Percentiles rank a stretch among this genome's conserved stretches.
phyloP scores from a whole-genome alignment of 257 asterid species.

The Ehretia macrophylla region DNA sequence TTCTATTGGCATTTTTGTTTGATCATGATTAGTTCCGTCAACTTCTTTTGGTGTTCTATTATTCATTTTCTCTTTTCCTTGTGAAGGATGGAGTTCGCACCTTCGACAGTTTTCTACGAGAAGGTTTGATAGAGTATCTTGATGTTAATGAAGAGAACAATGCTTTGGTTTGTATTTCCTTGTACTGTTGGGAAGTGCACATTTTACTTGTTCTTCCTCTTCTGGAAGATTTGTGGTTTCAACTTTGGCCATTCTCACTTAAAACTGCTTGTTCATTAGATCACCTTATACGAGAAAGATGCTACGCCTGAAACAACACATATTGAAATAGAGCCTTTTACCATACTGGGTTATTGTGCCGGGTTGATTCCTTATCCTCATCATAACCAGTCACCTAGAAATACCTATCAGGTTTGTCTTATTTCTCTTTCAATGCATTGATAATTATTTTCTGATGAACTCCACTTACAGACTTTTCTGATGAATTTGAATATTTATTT shows the following conservation, averaged over 20 bases:
- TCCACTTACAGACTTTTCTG: constrained; percentile 4
- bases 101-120: constrained; percentile 73
- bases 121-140: constrained; percentile 92
- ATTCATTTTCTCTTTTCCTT: not conserved
- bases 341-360: constrained; percentile 84
- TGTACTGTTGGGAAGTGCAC: too few relatives aligned
- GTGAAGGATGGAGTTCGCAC: constrained; percentile 85
- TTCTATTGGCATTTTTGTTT: constrained; percentile 9
- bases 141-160: constrained; percentile 98
- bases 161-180: constrained; percentile 58
- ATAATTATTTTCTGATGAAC: constrained; percentile 1
- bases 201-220: not conserved
- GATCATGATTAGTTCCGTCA: constrained; percentile 12
- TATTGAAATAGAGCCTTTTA: constrained; percentile 95
- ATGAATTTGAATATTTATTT: constrained; percentile 18
- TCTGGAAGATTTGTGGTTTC: not conserved
- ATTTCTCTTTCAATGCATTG: constrained; percentile 4
- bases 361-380: constrained; percentile 99
- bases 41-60: not conserved
- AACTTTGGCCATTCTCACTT: not conserved
- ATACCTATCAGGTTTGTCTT: constrained; percentile 78
- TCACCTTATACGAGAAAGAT: constrained; percentile 81
- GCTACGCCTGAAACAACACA: constrained; percentile 78
- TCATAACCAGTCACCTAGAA: constrained; percentile 99
- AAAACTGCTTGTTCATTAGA: constrained; percentile 34